A percentile compares a stretch with the other conserved stretches of the same genome.
Conservation (phyloP, 441 rosid species). For the Adansonia grandidieri region DNA sequence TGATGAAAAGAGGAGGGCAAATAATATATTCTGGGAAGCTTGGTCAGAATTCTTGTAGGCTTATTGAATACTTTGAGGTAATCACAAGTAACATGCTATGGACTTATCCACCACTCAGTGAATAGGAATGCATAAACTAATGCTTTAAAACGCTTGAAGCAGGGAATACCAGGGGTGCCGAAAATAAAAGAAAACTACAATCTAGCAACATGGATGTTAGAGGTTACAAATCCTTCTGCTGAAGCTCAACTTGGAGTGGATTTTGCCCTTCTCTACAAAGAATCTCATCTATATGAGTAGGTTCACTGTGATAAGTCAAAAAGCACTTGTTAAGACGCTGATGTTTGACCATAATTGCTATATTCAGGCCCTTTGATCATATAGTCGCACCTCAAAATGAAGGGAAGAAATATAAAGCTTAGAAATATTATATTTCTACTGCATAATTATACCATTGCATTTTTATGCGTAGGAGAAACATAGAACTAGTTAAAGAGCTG, state of each 20-base stretch:
- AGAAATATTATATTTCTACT: not conserved
- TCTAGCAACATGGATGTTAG: slow-evolving; percentile 52
- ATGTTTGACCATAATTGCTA: not conserved
- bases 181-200: slow-evolving; percentile 40
- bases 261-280: slow-evolving; percentile 32
- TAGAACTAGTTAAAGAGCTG: slow-evolving; percentile 36
- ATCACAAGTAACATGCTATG: not conserved
- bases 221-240: slow-evolving; percentile 33
- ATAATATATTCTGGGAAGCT: slow-evolving; percentile 40
- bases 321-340: not conserved
- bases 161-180: slow-evolving; percentile 38
- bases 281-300: slow-evolving; percentile 33
- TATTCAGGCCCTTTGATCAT: not conserved
- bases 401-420: not conserved
- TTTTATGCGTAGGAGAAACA: slow-evolving; percentile 40
- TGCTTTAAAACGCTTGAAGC: not conserved
- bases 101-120: not conserved
- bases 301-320: slow-evolving; percentile 29
- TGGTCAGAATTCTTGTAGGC: slow-evolving; percentile 33
- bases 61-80: slow-evolving; percentile 42
- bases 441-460: not conserved
- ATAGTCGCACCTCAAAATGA: not conserved
- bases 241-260: slow-evolving; percentile 46
- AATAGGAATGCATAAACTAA: not conserved
- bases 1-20: slow-evolving; percentile 38